Conservation (phyloP, 441 rosid species). For the Brassica hybrid region DNA sequence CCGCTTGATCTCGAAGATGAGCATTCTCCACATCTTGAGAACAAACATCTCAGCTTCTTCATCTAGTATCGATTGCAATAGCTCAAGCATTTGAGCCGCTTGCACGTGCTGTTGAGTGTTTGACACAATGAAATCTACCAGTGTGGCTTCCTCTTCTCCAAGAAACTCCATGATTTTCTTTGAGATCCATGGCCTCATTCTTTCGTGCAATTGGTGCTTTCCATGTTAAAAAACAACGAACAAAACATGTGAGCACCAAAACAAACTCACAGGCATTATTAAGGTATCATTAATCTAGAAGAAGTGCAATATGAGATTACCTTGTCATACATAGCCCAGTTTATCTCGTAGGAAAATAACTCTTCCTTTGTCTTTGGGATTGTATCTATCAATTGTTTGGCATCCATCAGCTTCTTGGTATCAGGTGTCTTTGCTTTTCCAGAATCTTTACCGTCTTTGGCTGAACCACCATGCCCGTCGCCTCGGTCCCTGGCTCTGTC, state of each 20-base stretch:
- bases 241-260: slow-evolving; percentile 22
- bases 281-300: neutral
- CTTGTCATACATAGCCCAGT: slow-evolving; percentile 92
- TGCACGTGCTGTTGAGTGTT: slow-evolving; percentile 87
- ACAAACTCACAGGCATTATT: slow-evolving; percentile 10
- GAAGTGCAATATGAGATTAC: slow-evolving; percentile 46
- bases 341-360: slow-evolving; percentile 86
- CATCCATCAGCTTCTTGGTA: slow-evolving; percentile 88
- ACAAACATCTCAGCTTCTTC: slow-evolving; percentile 99
- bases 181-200: slow-evolving; percentile 99
- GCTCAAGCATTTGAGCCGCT: slow-evolving; percentile 95
- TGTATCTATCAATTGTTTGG: slow-evolving; percentile 97
- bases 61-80: slow-evolving; percentile 85
- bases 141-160: slow-evolving; percentile 92
- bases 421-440: slow-evolving; percentile 74
- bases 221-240: slow-evolving; percentile 25
- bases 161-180: slow-evolving; percentile 95
- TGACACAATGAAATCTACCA: slow-evolving; percentile 87
- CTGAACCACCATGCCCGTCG: slow-evolving; percentile 52
- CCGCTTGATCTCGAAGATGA: slow-evolving; percentile 93
- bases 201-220: slow-evolving; percentile 89
- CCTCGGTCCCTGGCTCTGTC: slow-evolving; percentile 69
- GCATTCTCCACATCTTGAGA: slow-evolving; percentile 99
- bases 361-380: slow-evolving; percentile 98
- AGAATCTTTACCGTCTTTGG: slow-evolving; percentile 40